Conservation (phyloP, 768 basidiomycete species). For the Chalciporus chontae region DNA sequence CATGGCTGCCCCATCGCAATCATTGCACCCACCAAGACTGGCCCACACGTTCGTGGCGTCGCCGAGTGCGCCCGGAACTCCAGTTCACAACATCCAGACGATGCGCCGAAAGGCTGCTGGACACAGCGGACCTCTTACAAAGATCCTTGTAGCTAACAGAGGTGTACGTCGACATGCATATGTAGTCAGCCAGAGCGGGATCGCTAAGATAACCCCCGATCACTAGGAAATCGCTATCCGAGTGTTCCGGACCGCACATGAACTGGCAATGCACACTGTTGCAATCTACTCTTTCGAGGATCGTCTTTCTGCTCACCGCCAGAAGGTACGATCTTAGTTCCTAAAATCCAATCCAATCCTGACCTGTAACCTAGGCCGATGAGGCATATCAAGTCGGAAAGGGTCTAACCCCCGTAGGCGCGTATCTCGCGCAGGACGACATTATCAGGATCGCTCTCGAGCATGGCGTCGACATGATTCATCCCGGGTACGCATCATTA, state of each 20-base stretch:
- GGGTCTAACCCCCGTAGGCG: slow-evolving; percentile 92
- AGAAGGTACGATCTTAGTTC: slow-evolving; percentile 60
- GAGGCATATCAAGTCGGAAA: slow-evolving; percentile 98
- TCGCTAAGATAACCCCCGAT: slow-evolving; percentile 4
- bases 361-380: slow-evolving; percentile 62
- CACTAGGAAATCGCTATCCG: slow-evolving; percentile 96
- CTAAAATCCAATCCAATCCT: slow-evolving; percentile 27
- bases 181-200: slow-evolving; percentile 6
- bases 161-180: slow-evolving; percentile 54
- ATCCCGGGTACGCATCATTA: slow-evolving; percentile 69
- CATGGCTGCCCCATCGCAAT: slow-evolving; percentile 30
- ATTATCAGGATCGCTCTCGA: slow-evolving; percentile 96
- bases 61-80: slow-evolving; percentile 78
- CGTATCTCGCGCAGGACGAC: slow-evolving; percentile 96
- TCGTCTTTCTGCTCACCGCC: slow-evolving; percentile 93
- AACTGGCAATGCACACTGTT: slow-evolving; percentile 98
- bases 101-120: slow-evolving; percentile 90
- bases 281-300: slow-evolving; percentile 99
- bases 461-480: slow-evolving; percentile 99
- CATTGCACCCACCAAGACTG: slow-evolving; percentile 69
- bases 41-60: slow-evolving; percentile 68
- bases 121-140: slow-evolving; percentile 86
- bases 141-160: slow-evolving; percentile 89
- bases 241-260: slow-evolving; percentile 97
- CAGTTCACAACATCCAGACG: slow-evolving; percentile 86